Base-by-base conservation (phyloP, 345 rosid genomes). In the Cardamine resedifolia region DNA sequence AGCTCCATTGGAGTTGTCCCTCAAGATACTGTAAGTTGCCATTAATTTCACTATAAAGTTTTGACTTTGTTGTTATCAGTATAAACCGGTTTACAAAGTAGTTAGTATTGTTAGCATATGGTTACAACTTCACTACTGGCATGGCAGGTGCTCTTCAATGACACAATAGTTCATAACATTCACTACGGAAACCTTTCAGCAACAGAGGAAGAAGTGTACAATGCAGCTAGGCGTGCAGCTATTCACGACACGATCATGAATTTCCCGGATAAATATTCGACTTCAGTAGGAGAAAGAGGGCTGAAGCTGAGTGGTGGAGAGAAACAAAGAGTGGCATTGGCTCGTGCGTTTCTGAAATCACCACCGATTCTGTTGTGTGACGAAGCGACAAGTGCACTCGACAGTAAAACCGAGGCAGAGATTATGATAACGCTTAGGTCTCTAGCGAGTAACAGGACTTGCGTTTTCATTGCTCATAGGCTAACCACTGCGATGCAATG, bases 401-500 rank as follows among this genome's bases (percentile, higher is more conserved):
- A 91, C 79, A 91, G 93, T 80, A 87, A 88, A 31, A 95, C 99
- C 7, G 98, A 95, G 79, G 96, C 99, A 68, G 94, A 85, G 83
- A 90, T 95, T 60, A 78, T 91, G 77, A 87, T 51, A 76, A 89
- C 99, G 36, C 72, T 95, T 49, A 95, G 82, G 82, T 88, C 92
- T 5, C 65, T 90, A 23, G 89, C 98, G 68, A 87, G 67, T 74
- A 84, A 88, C 71, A 85, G 96, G 48, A 95, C 99, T 64, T 87
- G 96, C 41, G 71, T 95, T 58, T 95, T 95, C 78, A 79, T 91
- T 55, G 98, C 98, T 18, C 99, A 90, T 77, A 88, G 96, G 80
- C 89, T 95, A 28, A 91, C 99, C 36, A 95, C 99, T 71, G 99
- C 98, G 44, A 95, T 95, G 99, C 97, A 90, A 41, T 95, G 96